Evolutionary conservation across 176 grass and related monocot species (phyloP).

Genomic region (Oryza glumipatula): DNA sequence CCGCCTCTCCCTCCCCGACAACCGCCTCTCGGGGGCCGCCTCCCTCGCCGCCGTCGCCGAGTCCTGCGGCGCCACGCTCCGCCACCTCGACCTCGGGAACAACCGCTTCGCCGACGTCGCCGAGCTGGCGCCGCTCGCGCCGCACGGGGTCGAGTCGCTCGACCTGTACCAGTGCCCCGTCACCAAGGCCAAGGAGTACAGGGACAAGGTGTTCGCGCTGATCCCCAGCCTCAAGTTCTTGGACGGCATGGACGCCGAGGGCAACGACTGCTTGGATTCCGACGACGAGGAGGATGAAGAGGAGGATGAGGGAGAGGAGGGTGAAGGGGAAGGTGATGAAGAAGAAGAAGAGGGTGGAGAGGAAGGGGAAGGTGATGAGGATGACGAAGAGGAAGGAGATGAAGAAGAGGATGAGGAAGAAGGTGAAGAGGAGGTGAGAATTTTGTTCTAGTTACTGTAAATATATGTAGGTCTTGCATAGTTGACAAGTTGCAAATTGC

Average conservation of each 20-base stretch:
- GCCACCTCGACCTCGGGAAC: conserved; percentile 68
- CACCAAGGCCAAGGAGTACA: conserved; percentile 57
- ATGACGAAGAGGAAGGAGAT: neutral
- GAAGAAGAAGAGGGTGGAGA: conserved; percentile 25
- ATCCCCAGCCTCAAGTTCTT: conserved; percentile 56
- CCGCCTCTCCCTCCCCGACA: conserved; percentile 72
- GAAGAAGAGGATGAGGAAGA: conserved; percentile 38
- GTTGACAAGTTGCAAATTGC: neutral
- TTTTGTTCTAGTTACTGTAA: neutral
- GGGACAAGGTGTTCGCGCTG: conserved; percentile 56
- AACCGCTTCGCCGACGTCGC: conserved; percentile 59
- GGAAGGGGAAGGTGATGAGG: conserved; percentile 38
- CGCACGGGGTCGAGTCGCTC: conserved; percentile 44
- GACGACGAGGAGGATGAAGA: conserved; percentile 62
- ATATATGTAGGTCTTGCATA: neutral
- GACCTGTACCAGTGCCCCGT: conserved; percentile 73
- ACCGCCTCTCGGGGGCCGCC: conserved; percentile 56
- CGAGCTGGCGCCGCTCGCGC: conserved; percentile 55
- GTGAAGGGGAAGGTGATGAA: conserved; percentile 19
- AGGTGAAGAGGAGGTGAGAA: conserved; percentile 42
- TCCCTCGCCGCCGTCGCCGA: conserved; percentile 49
- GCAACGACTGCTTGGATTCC: conserved; percentile 61
- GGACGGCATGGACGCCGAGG: conserved; percentile 62
- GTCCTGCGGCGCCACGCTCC: conserved; percentile 50
- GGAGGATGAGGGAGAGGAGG: neutral